Evolutionary conservation across 2,329 filamentous ascomycete genomes (phyloP).

Genomic region (Rutstroemia sp.): DNA sequence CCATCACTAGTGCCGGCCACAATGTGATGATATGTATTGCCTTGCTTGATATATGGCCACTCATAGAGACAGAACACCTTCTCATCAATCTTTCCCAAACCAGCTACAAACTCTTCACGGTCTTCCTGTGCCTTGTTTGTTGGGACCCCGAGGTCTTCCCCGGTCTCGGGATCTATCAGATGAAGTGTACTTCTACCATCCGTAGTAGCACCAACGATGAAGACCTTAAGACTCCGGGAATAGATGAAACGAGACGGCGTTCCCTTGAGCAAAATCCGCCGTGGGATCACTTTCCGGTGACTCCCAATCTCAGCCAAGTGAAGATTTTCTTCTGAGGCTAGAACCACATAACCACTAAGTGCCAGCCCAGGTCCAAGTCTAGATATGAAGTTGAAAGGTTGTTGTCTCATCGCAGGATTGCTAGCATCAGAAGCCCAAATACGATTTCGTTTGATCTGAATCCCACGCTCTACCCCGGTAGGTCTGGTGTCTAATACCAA

Average conservation of each 20-base stretch:
- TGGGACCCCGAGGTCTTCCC: conserved; percentile 40
- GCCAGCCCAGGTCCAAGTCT: conserved; percentile 33
- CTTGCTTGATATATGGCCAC: conserved; percentile 53
- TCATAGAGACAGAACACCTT: conserved; percentile 54
- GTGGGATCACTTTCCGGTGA: conserved; percentile 40
- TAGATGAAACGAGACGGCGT: conserved; percentile 42
- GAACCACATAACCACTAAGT: conserved; percentile 32
- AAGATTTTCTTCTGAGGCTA: conserved; percentile 44
- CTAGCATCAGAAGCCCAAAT: conserved; percentile 47
- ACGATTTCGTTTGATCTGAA: conserved; percentile 34
- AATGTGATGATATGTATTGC: conserved; percentile 54
- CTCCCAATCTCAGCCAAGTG: conserved; percentile 46
- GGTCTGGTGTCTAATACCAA: conserved; percentile 11
- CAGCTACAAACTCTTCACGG: conserved; percentile 42
- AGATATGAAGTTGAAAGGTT: conserved; percentile 41
- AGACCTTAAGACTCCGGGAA: conserved; percentile 43
- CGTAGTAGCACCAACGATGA: conserved; percentile 45
- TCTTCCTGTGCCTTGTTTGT: conserved; percentile 34
- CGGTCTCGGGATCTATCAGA: conserved; percentile 51
- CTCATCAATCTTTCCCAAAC: conserved; percentile 50
- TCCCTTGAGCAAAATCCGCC: conserved; percentile 37
- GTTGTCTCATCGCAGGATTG: conserved; percentile 38
- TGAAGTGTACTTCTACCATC: conserved; percentile 41
- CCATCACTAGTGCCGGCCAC: conserved; percentile 51
- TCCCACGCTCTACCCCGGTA: not conserved